These are phyloP conservation scores for Pelargonium australe DNA, from an alignment of 441 rosid species.

Conservation along the genomic window DNA sequence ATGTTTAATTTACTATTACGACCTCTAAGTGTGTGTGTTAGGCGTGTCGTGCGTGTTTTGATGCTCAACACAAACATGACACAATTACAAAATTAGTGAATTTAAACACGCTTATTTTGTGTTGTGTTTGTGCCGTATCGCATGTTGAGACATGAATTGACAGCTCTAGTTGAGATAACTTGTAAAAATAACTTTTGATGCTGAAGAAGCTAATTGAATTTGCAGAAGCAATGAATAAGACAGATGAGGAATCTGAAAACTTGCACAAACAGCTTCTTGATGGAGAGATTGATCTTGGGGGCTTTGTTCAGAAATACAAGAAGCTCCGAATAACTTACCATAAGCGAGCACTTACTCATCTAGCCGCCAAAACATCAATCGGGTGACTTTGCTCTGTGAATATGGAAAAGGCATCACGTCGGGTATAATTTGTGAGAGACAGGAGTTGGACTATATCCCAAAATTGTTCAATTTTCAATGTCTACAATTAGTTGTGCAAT, in stretches of 20 bases:
- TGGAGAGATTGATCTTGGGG: conserved; percentile 49
- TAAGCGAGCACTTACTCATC: conserved; percentile 57
- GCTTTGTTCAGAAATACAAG: conserved; percentile 70
- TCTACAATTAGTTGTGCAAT: no score
- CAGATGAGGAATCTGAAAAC: conserved; percentile 66
- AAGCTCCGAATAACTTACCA: conserved; percentile 67
- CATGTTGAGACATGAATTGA: no score
- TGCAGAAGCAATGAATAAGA: conserved; percentile 60
- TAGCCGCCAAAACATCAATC: conserved; percentile 51
- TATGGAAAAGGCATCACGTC: not conserved
- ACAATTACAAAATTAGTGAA: no score
- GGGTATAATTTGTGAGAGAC: not conserved
- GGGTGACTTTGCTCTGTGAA: conserved; percentile 26
- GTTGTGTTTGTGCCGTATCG: no score
- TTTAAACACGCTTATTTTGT: no score
- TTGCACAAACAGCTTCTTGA: conserved; percentile 56
- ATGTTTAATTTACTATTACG: no score
- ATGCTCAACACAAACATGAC: no score
- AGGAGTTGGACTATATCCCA: no score
- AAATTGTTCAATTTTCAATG: no score
- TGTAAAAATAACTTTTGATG: not conserved
- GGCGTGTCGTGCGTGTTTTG: no score
- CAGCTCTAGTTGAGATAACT: not conserved
- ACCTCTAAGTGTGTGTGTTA: no score
- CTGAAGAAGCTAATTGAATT: conserved; percentile 10